Evolutionary conservation across 148 eudicot genomes (phyloP).

Genomic region (Silene uniflora): DNA sequence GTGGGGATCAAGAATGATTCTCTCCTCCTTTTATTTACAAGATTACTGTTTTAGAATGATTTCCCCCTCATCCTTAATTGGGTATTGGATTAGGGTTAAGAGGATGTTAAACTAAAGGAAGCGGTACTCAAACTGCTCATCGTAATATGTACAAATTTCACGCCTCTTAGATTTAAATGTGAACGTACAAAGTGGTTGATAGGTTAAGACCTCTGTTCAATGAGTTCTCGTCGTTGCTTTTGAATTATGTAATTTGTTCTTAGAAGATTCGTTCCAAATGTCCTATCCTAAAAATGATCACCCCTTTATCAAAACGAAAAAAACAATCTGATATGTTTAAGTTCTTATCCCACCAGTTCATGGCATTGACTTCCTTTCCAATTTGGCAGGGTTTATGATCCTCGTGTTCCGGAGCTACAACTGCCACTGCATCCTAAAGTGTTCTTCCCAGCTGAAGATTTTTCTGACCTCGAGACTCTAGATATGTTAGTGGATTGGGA

Average conservation of each 20-base stretch:
- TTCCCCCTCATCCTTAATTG: neutral
- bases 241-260: neutral
- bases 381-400: slow-evolving; percentile 86
- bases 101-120: slow-evolving; percentile 5
- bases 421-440: slow-evolving; percentile 55
- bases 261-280: neutral
- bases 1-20: neutral
- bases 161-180: neutral
- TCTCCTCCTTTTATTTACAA: neutral
- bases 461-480: slow-evolving; percentile 65
- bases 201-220: slow-evolving; percentile 6
- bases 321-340: neutral
- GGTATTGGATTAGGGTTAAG: neutral
- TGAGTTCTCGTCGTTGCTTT: neutral
- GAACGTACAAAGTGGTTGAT: neutral
- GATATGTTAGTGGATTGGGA: slow-evolving; percentile 68
- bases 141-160: neutral
- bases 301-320: too few relatives aligned
- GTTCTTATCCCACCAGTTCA: too few relatives aligned
- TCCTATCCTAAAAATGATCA: neutral
- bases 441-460: slow-evolving; percentile 79
- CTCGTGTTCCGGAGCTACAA: slow-evolving; percentile 73
- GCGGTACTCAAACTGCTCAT: neutral
- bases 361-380: neutral
- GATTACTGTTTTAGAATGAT: too few relatives aligned